Evolutionary conservation across 1,284 basidiomycete genomes (phyloP).

Genomic region (Sphagnurus paluster): DNA sequence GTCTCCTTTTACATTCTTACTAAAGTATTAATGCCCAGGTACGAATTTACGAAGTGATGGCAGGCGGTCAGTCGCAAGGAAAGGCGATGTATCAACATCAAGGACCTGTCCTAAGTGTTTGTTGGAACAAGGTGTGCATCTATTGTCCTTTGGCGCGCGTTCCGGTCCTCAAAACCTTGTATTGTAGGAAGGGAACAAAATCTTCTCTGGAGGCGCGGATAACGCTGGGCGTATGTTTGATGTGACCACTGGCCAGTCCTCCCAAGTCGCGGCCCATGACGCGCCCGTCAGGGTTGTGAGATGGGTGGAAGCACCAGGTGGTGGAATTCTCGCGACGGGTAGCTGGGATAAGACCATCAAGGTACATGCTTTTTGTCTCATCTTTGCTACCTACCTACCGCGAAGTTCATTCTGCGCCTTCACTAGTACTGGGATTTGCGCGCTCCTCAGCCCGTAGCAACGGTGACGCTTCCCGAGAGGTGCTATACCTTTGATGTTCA

Average conservation of each 20-base stretch:
- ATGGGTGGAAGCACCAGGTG: slow-evolving; percentile 71
- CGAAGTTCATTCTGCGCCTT: background rate
- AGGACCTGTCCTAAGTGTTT: slow-evolving; percentile 79
- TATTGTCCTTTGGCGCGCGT: background rate
- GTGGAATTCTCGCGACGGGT: slow-evolving; percentile 79
- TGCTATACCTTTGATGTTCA: slow-evolving; percentile 88
- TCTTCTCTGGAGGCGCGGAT: slow-evolving; percentile 87
- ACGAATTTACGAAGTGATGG: slow-evolving; percentile 61
- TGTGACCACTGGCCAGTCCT: slow-evolving; percentile 68
- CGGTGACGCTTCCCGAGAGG: slow-evolving; percentile 83
- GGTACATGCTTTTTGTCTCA: slow-evolving; percentile 40
- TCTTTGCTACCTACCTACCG: background rate
- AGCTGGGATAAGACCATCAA: slow-evolving; percentile 93
- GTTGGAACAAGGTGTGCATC: slow-evolving; percentile 71
- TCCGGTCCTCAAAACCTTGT: slow-evolving; percentile 1
- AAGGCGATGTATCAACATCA: slow-evolving; percentile 86
- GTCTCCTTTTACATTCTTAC: background rate
- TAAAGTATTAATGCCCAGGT: slow-evolving; percentile 37
- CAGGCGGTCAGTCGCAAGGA: slow-evolving; percentile 62
- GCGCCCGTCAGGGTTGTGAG: slow-evolving; percentile 77
- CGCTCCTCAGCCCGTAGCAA: slow-evolving; percentile 69
- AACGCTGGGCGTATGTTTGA: slow-evolving; percentile 85
- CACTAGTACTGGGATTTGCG: slow-evolving; percentile 90
- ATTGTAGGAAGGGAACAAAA: slow-evolving; percentile 71
- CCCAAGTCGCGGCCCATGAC: slow-evolving; percentile 83